Conservation (phyloP, 75 land plant species). For the Ceratopteris richardii region DNA sequence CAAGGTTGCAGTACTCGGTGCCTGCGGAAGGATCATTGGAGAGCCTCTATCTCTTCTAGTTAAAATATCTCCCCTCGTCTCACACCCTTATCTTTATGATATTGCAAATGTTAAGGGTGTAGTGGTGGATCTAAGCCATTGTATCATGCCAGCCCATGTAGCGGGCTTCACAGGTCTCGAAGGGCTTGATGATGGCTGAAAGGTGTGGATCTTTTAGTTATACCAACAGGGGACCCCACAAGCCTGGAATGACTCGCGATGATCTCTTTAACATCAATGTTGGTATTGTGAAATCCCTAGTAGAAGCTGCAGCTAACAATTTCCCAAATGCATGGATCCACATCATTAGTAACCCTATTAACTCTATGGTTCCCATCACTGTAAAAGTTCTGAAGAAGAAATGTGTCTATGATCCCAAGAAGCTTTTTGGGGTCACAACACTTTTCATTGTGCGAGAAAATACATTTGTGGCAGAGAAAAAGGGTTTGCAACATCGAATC, state of each 20-base stretch:
- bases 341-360: no score
- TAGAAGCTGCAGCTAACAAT: conserved; percentile 75
- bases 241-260: no score
- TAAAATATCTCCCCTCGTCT: conserved; percentile 80
- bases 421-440: conserved; percentile 81
- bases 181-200: no score
- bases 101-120: conserved; percentile 88
- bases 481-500: no score
- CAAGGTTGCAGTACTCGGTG: conserved; percentile 83
- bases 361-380: no score
- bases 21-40: conserved; percentile 87
- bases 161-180: conserved; percentile 61
- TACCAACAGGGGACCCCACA: no score
- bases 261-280: no score
- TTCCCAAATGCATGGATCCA: no score
- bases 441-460: conserved; percentile 79
- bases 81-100: conserved; percentile 67
- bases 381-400: no score
- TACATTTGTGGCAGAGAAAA: no score
- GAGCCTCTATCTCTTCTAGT: conserved; percentile 68
- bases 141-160: conserved; percentile 78
- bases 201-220: conserved; percentile 74
- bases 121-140: conserved; percentile 83
- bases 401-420: no score
- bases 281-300: no score